A percentile compares a stretch with the other conserved stretches of the same genome.
Evolutionary conservation across 768 basidiomycete species (phyloP).

Genomic region (Suillus clintonianus): DNA sequence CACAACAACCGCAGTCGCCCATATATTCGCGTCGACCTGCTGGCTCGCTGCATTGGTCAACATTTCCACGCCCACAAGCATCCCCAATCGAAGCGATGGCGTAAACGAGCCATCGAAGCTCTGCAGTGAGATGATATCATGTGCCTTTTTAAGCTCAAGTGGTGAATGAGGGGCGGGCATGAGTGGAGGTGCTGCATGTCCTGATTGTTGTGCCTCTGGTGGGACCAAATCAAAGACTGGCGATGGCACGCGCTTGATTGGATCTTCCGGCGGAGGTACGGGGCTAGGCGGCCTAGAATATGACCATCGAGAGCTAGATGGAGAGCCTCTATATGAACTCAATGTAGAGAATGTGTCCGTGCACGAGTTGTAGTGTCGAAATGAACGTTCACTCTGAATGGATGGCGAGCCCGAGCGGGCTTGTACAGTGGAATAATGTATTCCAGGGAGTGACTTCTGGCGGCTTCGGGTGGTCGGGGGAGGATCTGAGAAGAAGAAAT

Average conservation of each 20-base stretch:
- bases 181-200: conserved; percentile 1
- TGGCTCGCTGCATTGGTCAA: conserved; percentile 32
- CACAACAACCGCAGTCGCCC: conserved; percentile 51
- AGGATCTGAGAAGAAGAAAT: conserved; percentile 3
- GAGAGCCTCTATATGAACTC: conserved; percentile 46
- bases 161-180: neutral
- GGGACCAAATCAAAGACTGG: conserved; percentile 26
- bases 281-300: conserved; percentile 23
- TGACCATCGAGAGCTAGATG: conserved; percentile 38
- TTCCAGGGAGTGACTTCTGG: conserved; percentile 16
- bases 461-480: conserved; percentile 1
- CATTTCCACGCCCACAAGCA: conserved; percentile 38
- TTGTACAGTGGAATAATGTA: conserved; percentile 25
- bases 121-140: conserved; percentile 42
- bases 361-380: conserved; percentile 29
- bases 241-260: conserved; percentile 30
- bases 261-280: conserved; percentile 26
- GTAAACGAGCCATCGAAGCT: conserved; percentile 52
- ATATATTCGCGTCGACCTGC: conserved; percentile 37
- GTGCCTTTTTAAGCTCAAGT: conserved; percentile 27
- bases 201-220: neutral
- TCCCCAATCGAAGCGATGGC: conserved; percentile 27
- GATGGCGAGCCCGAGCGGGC: conserved; percentile 11
- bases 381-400: conserved; percentile 10
- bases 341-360: conserved; percentile 44